Percentiles rank a stretch among this genome's conserved stretches.
phyloP scores from a whole-genome alignment of 1,284 basidiomycete species.

The Fomitopsis betulina region DNA sequence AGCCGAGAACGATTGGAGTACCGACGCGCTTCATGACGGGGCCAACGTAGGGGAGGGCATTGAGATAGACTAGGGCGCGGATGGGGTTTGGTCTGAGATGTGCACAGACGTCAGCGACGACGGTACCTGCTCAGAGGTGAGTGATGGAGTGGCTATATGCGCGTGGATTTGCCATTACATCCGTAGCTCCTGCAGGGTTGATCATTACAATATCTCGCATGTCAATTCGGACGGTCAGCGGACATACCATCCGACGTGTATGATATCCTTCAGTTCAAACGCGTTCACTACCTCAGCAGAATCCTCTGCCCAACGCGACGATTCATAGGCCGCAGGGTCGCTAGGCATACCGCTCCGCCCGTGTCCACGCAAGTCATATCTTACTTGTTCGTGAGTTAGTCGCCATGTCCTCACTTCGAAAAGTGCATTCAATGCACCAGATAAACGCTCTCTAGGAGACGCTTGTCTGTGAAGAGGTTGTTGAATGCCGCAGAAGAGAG shows the following conservation, averaged over 20 bases:
- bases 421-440: constrained; percentile 23
- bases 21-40: constrained; percentile 10
- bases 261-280: constrained; percentile 20
- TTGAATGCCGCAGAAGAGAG: constrained; percentile 30
- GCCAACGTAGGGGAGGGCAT: constrained; percentile 17
- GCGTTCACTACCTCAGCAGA: constrained; percentile 22
- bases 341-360: constrained; percentile 23
- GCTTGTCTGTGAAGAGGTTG: constrained; percentile 27
- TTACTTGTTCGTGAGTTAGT: constrained; percentile 16
- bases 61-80: constrained; percentile 17
- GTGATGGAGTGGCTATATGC: neutral
- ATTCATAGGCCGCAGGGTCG: constrained; percentile 15
- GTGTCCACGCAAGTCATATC: constrained; percentile 30
- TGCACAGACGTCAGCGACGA: constrained; percentile 18
- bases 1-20: constrained; percentile 11
- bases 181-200: constrained; percentile 4
- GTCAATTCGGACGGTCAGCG: neutral
- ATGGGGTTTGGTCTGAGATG: constrained; percentile 13
- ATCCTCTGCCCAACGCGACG: constrained; percentile 23
- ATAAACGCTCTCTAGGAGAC: constrained; percentile 26
- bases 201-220: neutral
- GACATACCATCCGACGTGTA: constrained; percentile 25
- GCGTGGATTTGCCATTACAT: neutral
- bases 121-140: constrained; percentile 10
- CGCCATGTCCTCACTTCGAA: too few relatives aligned